Percentiles rank a stretch among this genome's conserved stretches.
These are phyloP conservation scores for Rhodamnia argentea DNA, from an alignment of 345 rosid species.

Conservation along the genomic window DNA sequence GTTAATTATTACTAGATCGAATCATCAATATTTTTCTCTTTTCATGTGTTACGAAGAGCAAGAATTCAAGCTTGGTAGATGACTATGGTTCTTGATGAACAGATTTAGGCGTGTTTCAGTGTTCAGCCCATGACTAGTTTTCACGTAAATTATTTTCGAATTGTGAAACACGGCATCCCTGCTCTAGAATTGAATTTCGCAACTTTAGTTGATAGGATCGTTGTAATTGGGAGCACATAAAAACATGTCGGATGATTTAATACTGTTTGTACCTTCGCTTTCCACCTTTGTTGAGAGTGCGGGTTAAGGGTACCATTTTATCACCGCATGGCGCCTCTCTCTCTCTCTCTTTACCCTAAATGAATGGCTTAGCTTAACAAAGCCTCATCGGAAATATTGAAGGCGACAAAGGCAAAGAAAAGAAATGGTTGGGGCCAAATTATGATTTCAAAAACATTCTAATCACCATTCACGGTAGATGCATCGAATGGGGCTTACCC, in stretches of 20 bases:
- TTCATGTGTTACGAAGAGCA: background rate
- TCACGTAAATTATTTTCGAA: too few relatives aligned
- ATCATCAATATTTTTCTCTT: background rate
- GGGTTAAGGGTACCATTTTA: too few relatives aligned
- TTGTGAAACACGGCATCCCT: background rate
- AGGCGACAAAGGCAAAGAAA: background rate
- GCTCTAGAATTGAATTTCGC: background rate
- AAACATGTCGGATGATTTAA: background rate
- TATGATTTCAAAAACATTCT: background rate
- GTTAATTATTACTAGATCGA: too few relatives aligned
- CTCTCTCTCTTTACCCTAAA: too few relatives aligned
- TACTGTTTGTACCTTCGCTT: too few relatives aligned
- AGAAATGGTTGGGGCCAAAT: background rate
- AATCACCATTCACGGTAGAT: background rate
- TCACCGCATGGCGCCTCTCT: too few relatives aligned
- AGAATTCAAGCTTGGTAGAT: background rate
- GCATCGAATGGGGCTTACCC: too few relatives aligned
- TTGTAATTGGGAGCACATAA: background rate
- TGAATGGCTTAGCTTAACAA: background rate
- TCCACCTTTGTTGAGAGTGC: too few relatives aligned
- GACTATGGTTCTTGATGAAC: background rate
- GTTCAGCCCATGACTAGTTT: background rate
- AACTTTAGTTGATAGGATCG: background rate
- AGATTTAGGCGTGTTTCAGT: background rate
- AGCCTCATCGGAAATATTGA: background rate